These are phyloP conservation scores for Papiliotrema laurentii DNA, from an alignment of 1,284 basidiomycete species.

Conservation along the genomic window DNA sequence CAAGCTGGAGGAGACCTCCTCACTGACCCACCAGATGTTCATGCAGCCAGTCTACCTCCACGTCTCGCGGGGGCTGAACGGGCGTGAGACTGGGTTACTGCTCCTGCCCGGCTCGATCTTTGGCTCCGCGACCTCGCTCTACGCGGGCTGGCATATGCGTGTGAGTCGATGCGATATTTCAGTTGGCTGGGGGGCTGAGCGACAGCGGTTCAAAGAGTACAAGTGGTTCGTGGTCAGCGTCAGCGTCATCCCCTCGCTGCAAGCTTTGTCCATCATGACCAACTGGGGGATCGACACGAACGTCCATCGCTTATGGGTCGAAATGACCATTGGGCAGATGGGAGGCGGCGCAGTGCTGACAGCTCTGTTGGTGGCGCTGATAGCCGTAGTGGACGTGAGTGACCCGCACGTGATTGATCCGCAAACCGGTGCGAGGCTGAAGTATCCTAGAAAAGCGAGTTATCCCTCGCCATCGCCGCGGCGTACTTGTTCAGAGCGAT, in stretches of 20 bases:
- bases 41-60: constrained; percentile 37
- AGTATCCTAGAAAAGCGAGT: constrained; percentile 6
- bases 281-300: constrained; percentile 22
- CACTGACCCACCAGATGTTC: constrained; percentile 14
- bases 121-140: constrained; percentile 23
- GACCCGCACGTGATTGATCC: not conserved
- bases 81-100: constrained; percentile 21
- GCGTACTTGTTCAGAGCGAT: constrained; percentile 33
- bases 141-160: constrained; percentile 33
- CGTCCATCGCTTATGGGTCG: constrained; percentile 20
- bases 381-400: constrained; percentile 23
- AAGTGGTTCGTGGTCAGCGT: constrained; percentile 26
- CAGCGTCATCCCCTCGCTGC: constrained; percentile 23
- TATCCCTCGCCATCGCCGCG: constrained; percentile 32
- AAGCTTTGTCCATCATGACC: constrained; percentile 22
- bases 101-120: constrained; percentile 25
- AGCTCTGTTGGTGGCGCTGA: constrained; percentile 15
- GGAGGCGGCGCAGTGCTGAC: constrained; percentile 27
- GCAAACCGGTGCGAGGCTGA: too few species aligned
- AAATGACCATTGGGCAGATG: constrained; percentile 24
- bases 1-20: not conserved
- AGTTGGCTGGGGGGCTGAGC: not conserved
- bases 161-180: constrained; percentile 10
- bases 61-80: constrained; percentile 24
- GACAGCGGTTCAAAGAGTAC: constrained; percentile 26